Base-by-base conservation (phyloP, 2,329 filamentous ascomycete species). In the Stenocarpella maydis region DNA sequence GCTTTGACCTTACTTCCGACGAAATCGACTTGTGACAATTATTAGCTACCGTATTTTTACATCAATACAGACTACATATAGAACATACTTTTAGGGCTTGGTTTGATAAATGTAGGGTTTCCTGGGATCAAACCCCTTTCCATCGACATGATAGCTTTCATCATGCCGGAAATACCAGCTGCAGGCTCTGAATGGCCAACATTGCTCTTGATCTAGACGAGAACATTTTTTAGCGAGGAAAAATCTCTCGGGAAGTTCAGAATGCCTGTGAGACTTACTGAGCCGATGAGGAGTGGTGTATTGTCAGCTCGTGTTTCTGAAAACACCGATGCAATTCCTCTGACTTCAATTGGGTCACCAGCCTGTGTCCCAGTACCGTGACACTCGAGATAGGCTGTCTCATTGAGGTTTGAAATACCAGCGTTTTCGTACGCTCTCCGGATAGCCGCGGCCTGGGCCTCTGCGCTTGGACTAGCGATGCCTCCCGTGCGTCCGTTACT, bases 101-200 rank as follows among this genome's bases (percentile, higher is more conserved):
- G 81, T 19, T 80, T 74, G 72, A 85, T 80, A 73, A 85, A 86
- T 73, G 85, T 82, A 61, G 82, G 77, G 70, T 85, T 86, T 3
- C 84, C 84, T 15, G 84, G 76, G 37, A 87, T 82, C 66, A 84
- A 82, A 6, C 82, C 82, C 55, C 82, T 80, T 71, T 87, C 84
- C 1, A 87, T 78, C 78, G 84, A 84, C 68, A 87, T 71, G 1
- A 82, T 80, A 0, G 83, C 80, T 74, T 88, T 88, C 71, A 88
- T 84, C 31, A 87, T 74, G 4, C 82, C 83, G 0, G 83, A 79
- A n/a, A 87, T 81, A 12, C 86, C 63, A 14, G 68, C 68, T 0
- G 83, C 83, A 1, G 81, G 84, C 72, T 87, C 86, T 3, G 84
- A 71, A 73, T 88, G 86, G 7, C 86, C 86, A 47, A 82, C 73